Percentiles rank a stretch among this genome's conserved stretches.
Conservation (phyloP, 257 asterid species). For the Solanum tarapatanum region DNA sequence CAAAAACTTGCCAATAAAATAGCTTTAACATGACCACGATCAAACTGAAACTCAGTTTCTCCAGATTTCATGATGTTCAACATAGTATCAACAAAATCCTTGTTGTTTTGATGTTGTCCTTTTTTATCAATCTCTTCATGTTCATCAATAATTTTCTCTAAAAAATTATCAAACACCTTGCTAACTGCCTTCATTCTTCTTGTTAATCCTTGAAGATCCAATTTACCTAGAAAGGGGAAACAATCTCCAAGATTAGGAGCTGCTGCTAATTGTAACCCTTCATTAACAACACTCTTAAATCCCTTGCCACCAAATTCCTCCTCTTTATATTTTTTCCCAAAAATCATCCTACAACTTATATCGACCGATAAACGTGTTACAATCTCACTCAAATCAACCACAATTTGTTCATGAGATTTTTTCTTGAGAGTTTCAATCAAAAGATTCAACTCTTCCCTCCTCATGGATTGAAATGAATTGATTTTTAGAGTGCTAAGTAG, state of each 20-base stretch:
- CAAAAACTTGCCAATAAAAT: neutral
- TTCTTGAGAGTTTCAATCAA: neutral
- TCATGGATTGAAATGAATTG: neutral
- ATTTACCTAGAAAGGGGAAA: slow-evolving; percentile 3
- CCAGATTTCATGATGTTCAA: slow-evolving; percentile 4
- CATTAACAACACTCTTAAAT: neutral
- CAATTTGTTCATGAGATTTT: neutral
- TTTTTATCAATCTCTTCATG: neutral
- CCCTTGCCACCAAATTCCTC: neutral
- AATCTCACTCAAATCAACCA: neutral
- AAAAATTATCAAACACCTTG: slow-evolving; percentile 1
- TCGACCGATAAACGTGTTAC: neutral
- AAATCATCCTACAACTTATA: slow-evolving; percentile 6
- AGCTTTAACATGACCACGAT: slow-evolving; percentile 4
- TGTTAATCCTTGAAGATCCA: slow-evolving; percentile 11
- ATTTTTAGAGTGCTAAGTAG: slow-evolving; percentile 1
- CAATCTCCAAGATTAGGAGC: slow-evolving; percentile 9
- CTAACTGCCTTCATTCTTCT: neutral
- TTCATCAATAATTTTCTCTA: neutral
- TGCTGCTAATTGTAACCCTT: neutral
- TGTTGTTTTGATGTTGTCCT: neutral
- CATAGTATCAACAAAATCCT: slow-evolving; percentile 6
- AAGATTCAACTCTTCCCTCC: neutral
- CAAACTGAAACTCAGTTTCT: slow-evolving; percentile 1
- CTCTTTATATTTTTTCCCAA: slow-evolving; percentile 5